A percentile compares a stretch with the other conserved stretches of the same genome.
phyloP scores from a whole-genome alignment of 2,329 filamentous ascomycete species.

The Tolypocladium guangdongense region DNA sequence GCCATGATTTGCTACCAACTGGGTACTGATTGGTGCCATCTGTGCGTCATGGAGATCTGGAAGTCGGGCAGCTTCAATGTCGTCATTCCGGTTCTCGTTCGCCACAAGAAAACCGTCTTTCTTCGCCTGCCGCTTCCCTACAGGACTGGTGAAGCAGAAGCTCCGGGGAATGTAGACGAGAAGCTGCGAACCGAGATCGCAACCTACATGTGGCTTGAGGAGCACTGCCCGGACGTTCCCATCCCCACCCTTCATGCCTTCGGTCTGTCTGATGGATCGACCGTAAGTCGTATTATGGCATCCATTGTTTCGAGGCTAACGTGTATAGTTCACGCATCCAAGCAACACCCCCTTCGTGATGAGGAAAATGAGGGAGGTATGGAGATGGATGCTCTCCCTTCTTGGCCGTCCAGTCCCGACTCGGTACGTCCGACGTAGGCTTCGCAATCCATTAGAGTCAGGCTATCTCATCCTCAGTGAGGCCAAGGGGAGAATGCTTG shows the following conservation, averaged over 20 bases:
- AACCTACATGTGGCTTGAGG: conserved; percentile 16
- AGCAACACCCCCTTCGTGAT: not conserved
- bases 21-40: too few relatives aligned
- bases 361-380: not conserved
- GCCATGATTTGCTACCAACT: too few relatives aligned
- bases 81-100: conserved; percentile 27
- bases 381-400: not conserved
- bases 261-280: conserved; percentile 12
- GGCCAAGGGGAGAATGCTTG: conserved; percentile 2
- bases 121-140: conserved; percentile 1
- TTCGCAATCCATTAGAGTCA: not conserved
- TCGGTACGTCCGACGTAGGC: not conserved
- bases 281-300: not conserved
- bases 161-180: conserved; percentile 13
- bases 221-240: conserved; percentile 12
- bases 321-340: not conserved
- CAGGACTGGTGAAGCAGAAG: not conserved
- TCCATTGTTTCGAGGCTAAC: not conserved
- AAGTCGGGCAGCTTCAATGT: conserved; percentile 5
- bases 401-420: not conserved
- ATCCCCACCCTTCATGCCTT: conserved; percentile 15
- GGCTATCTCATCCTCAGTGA: conserved; percentile 1
- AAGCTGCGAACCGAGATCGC: conserved; percentile 17
- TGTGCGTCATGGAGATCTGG: not conserved
- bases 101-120: conserved; percentile 15